phyloP scores from a whole-genome alignment of 2,329 filamentous ascomycete genomes.

The Zasmidium angulare region DNA sequence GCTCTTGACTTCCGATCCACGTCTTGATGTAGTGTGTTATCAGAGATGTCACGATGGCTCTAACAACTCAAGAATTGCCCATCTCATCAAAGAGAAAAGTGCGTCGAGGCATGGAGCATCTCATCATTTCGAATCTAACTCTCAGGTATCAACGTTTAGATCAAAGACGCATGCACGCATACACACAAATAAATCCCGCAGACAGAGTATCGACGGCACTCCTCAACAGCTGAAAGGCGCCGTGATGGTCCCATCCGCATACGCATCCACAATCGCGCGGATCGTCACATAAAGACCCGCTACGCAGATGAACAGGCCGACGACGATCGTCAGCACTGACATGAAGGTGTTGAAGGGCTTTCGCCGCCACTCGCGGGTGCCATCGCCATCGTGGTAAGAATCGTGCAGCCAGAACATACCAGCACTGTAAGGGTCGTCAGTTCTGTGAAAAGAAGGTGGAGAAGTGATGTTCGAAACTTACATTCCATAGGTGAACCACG shows the following conservation, averaged over 20 bases:
- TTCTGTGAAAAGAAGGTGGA: background rate
- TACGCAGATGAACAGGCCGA: conserved; percentile 49
- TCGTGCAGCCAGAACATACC: conserved; percentile 56
- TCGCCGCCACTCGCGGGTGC: conserved; percentile 24
- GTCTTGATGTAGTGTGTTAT: too few species aligned
- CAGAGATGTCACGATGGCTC: too few species aligned
- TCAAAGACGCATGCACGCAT: background rate
- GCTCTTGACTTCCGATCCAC: too few species aligned
- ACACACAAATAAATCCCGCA: background rate
- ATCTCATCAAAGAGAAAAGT: too few species aligned
- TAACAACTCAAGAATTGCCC: too few species aligned
- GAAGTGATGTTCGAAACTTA: background rate
- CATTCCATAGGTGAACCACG: conserved; percentile 55
- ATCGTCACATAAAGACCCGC: conserved; percentile 52
- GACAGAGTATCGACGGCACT: background rate
- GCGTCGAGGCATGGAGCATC: too few species aligned
- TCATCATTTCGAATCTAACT: too few species aligned
- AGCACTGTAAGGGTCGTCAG: conserved; percentile 37
- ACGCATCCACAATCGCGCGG: conserved; percentile 37
- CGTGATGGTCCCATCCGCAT: conserved; percentile 18
- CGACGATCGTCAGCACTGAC: conserved; percentile 44
- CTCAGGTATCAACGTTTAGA: background rate
- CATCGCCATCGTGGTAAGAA: conserved; percentile 45
- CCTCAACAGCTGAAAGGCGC: conserved; percentile 10
- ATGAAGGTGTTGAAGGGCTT: conserved; percentile 38